Evolutionary conservation across 2,329 filamentous ascomycete genomes (phyloP).

Genomic region (Xylogone sp.): DNA sequence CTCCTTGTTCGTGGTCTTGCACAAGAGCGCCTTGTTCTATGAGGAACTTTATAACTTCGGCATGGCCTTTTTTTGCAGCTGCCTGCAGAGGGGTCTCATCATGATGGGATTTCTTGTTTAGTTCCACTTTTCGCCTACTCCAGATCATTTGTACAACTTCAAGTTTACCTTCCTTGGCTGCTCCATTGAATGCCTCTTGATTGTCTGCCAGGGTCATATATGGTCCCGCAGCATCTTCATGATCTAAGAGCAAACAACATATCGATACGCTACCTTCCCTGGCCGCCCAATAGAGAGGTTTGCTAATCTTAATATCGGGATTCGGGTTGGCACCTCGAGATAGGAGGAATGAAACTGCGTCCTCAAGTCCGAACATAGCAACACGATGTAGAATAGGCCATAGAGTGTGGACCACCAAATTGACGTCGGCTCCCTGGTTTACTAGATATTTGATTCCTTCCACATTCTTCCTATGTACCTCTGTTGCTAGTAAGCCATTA

Average conservation of each 20-base stretch:
- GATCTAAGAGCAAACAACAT: constrained; percentile 30
- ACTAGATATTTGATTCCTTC: constrained; percentile 9
- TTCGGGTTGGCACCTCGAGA: constrained; percentile 16
- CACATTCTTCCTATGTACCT: constrained; percentile 6
- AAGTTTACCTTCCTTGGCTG: constrained; percentile 12
- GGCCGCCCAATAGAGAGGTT: constrained; percentile 17
- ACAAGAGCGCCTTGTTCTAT: constrained; percentile 11
- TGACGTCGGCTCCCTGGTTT: constrained; percentile 13
- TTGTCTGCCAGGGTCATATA: constrained; percentile 24
- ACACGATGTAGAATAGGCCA: constrained; percentile 15
- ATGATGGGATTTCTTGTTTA: constrained; percentile 9
- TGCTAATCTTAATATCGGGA: constrained; percentile 5
- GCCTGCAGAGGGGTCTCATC: constrained; percentile 7
- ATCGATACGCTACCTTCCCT: constrained; percentile 21
- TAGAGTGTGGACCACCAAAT: constrained; percentile 9
- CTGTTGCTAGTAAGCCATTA: constrained; percentile 8
- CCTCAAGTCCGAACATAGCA: constrained; percentile 14
- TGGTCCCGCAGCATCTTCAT: constrained; percentile 34
- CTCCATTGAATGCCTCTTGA: constrained; percentile 11
- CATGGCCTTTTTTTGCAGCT: constrained; percentile 8
- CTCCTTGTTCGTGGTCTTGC: constrained; percentile 7
- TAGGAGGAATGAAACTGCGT: constrained; percentile 16
- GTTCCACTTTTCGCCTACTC: constrained; percentile 9
- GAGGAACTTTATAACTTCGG: constrained; percentile 15
- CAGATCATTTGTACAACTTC: constrained; percentile 13